phyloP scores from a whole-genome alignment of 1,284 basidiomycete species.

The Cutaneotrichosporon spelunceum region DNA sequence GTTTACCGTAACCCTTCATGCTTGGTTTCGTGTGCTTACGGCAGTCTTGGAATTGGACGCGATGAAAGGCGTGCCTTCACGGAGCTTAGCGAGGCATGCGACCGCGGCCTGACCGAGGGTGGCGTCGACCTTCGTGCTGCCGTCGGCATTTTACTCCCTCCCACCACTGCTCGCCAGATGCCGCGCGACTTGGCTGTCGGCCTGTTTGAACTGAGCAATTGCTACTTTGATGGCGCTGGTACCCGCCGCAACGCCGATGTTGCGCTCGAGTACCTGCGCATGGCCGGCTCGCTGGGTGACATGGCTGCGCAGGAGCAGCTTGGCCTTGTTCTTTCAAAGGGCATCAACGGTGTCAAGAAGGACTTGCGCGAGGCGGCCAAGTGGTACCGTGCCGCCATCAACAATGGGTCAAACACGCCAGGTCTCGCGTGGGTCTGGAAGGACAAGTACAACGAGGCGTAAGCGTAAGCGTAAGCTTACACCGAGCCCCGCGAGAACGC shows the following conservation, averaged over 20 bases:
- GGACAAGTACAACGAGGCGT: constrained; percentile 24
- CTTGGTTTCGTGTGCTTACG: background rate
- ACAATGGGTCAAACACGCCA: constrained; percentile 41
- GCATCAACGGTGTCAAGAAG: constrained; percentile 47
- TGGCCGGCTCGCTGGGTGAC: constrained; percentile 47
- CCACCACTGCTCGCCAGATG: constrained; percentile 34
- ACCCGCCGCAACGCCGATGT: constrained; percentile 43
- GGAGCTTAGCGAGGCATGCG: constrained; percentile 44
- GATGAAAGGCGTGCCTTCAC: constrained; percentile 45
- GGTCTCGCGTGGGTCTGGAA: constrained; percentile 53
- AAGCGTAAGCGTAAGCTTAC: too few species aligned
- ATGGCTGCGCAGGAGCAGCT: constrained; percentile 48
- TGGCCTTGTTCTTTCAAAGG: constrained; percentile 47
- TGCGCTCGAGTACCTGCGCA: constrained; percentile 44
- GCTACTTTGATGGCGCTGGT: constrained; percentile 49
- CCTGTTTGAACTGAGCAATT: constrained; percentile 48
- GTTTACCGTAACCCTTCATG: background rate
- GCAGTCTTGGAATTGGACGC: constrained; percentile 36
- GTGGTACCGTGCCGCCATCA: constrained; percentile 49
- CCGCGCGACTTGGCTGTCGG: constrained; percentile 44
- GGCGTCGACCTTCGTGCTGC: constrained; percentile 35
- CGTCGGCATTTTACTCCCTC: constrained; percentile 29
- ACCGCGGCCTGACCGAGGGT: constrained; percentile 34
- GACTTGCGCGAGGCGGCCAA: constrained; percentile 51
- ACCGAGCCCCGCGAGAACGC: background rate